phyloP scores from a whole-genome alignment of 345 rosid species.

The Trapa incisa region DNA sequence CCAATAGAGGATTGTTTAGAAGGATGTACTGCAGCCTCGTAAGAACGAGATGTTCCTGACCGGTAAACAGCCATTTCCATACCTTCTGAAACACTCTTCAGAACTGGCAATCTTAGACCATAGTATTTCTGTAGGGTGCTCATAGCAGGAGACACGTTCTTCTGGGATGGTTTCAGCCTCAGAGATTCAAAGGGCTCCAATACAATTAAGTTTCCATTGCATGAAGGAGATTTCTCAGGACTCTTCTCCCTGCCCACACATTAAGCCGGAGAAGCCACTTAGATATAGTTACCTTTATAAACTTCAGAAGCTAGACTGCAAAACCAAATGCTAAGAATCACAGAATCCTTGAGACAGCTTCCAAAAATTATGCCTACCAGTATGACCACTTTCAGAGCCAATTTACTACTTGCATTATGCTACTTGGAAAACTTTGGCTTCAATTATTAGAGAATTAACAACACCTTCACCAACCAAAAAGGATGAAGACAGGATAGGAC shows the following conservation, averaged over 20 bases:
- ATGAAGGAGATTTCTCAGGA: constrained; percentile 11
- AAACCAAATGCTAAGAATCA: neutral
- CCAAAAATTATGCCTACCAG: neutral
- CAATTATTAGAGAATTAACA: neutral
- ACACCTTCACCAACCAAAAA: neutral
- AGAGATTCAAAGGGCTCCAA: constrained; percentile 31
- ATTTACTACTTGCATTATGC: neutral
- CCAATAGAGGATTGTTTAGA: constrained; percentile 17
- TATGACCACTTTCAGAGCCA: neutral
- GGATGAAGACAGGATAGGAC: neutral
- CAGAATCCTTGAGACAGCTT: neutral
- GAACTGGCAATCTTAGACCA: constrained; percentile 23
- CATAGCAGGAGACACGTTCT: constrained; percentile 47
- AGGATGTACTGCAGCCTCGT: constrained; percentile 10
- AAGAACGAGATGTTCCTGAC: constrained; percentile 13
- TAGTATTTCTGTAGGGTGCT: constrained; percentile 38
- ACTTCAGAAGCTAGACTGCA: neutral
- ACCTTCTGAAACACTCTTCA: constrained; percentile 21
- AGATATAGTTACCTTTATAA: neutral
- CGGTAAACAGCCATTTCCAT: constrained; percentile 42
- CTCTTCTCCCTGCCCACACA: constrained; percentile 16
- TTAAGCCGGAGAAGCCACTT: neutral
- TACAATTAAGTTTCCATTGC: constrained; percentile 11
- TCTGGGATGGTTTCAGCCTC: constrained; percentile 19
- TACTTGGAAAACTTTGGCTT: neutral